Evolutionary conservation across 2,329 filamentous ascomycete genomes (phyloP), one percentile per base, ranked within the genome.

Genomic region (Penicillium fuscoglaucum): DNA sequence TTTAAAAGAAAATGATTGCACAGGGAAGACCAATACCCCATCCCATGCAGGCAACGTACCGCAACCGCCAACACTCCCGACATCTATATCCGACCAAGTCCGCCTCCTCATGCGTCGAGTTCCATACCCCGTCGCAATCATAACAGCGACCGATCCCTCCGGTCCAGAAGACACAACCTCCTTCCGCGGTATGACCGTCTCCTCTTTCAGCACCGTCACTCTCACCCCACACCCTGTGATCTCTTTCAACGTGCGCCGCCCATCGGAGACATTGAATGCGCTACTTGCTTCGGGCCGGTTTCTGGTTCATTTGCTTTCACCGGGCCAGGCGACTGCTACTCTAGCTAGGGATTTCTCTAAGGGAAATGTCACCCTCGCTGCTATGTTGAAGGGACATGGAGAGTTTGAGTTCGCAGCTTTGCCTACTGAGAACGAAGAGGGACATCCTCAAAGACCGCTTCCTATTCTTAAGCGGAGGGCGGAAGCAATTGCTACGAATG

Each of bases 151-250:
- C 17, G 71, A 76, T 31, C 72, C 74, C 37, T 66, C 66, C 31
- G 64, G 65, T 19, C 61, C 61, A n/a, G 41, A 63, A 47, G 58
- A 68, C 26, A 58, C 64, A 41, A 62, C 63, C 15, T 67, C 68
- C 13, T 78, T 76, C 61, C 75, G 78, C 37, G 83, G 80, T 43
- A 83, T 85, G 64, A 86, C 84, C 9, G 81, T 87, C 33, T 87
- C 85, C 3, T 87, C 84, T 1, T 82, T 88, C 71, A 85, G 75
- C 60, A 84, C 84, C 4, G 82, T 87, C 15, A 81, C 83, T 0
- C 73, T 87, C 3, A 68, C 76, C 31, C 85, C 85, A 1, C 62
- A 69, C 1, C 83, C 85, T 0, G 76, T 84, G n/a, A 76, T 87
- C 28, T 84, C 83, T 1, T 87, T 88, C 78, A 88, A 87, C 61